Conservation (phyloP, 2,329 filamentous ascomycete genomes). For the Diplocarpon mali region DNA sequence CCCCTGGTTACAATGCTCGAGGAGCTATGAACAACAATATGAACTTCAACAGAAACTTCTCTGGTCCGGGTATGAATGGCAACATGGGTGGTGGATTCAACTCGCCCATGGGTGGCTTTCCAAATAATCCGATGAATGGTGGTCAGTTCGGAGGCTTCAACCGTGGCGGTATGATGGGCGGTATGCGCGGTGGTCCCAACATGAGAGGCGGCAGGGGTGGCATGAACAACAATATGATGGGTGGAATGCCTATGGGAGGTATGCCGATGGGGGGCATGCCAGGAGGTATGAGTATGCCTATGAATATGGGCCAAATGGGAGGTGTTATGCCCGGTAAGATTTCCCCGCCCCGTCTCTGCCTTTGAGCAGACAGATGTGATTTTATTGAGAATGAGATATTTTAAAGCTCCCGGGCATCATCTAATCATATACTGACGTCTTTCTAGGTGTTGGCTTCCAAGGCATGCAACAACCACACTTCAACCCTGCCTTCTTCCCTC, state of each 20-base stretch:
- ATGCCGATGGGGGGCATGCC: slow-evolving; percentile 41
- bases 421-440: neutral
- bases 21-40: slow-evolving; percentile 32
- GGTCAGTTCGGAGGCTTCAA: slow-evolving; percentile 40
- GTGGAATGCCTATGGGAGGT: slow-evolving; percentile 42
- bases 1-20: slow-evolving; percentile 32
- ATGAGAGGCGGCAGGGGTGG: slow-evolving; percentile 48
- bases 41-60: slow-evolving; percentile 41
- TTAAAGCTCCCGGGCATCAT: neutral
- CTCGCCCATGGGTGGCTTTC: slow-evolving; percentile 35
- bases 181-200: slow-evolving; percentile 40
- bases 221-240: slow-evolving; percentile 34
- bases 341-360: slow-evolving; percentile 11
- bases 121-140: slow-evolving; percentile 31
- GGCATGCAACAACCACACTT: slow-evolving; percentile 59
- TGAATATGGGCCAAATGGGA: slow-evolving; percentile 37
- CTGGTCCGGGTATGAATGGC: slow-evolving; percentile 30
- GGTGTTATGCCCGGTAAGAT: slow-evolving; percentile 47
- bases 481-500: slow-evolving; percentile 61
- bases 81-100: slow-evolving; percentile 30
- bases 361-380: neutral
- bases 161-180: slow-evolving; percentile 41
- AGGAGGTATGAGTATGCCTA: slow-evolving; percentile 28
- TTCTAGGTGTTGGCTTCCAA: slow-evolving; percentile 48
- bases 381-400: neutral